Conservation (phyloP, 495 filamentous ascomycete species). For the Penicillium riverlandense region DNA sequence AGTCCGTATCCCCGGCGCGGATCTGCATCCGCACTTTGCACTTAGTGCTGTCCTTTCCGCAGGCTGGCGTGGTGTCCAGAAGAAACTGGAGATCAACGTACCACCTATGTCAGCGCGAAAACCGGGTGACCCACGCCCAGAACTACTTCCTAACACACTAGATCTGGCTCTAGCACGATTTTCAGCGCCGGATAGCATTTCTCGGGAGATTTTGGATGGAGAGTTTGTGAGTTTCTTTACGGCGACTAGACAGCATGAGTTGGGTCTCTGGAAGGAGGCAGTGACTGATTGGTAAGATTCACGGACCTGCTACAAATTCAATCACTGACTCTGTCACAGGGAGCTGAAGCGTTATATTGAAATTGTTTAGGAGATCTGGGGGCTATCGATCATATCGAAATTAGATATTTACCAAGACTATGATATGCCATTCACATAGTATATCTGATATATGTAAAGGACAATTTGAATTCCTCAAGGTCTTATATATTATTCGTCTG, state of each 20-base stretch:
- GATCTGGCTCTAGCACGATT: conserved; percentile 70
- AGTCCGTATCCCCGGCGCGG: conserved; percentile 79
- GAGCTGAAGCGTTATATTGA: conserved; percentile 23
- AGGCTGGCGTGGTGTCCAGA: conserved; percentile 79
- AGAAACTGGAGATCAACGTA: conserved; percentile 69
- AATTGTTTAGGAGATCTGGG: conserved; percentile 12
- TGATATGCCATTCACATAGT: neutral
- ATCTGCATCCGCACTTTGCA: conserved; percentile 79
- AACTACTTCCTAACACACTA: conserved; percentile 60
- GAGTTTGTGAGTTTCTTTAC: conserved; percentile 91
- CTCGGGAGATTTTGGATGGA: conserved; percentile 77
- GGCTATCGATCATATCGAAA: neutral
- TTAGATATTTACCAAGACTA: neutral
- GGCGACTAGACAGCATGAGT: conserved; percentile 86
- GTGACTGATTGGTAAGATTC: conserved; percentile 83
- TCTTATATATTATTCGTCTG: too few relatives aligned
- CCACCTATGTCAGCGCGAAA: conserved; percentile 60
- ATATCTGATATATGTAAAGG: neutral
- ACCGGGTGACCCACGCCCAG: conserved; percentile 1
- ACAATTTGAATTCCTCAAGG: too few relatives aligned
- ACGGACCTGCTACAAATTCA: neutral
- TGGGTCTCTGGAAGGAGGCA: conserved; percentile 81
- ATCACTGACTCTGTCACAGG: conserved; percentile 5
- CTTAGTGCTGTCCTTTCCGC: conserved; percentile 71
- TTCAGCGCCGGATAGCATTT: conserved; percentile 61